These are phyloP conservation scores for Metschnikowia chrysomelidarum DNA, from an alignment of 805 yeast species.

Conservation along the genomic window DNA sequence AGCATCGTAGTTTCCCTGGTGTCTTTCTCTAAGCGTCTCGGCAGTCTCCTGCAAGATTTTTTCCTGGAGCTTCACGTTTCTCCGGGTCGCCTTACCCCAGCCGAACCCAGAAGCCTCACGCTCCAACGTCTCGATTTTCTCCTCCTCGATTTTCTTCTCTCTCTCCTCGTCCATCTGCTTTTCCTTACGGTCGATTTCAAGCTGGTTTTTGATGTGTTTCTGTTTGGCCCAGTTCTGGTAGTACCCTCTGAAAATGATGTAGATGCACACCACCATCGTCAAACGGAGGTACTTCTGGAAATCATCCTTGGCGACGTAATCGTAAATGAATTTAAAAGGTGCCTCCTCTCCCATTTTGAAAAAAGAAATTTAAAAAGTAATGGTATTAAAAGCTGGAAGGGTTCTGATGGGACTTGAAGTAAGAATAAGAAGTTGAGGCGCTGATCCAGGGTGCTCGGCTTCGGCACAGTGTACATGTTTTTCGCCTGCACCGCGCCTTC, in stretches of 20 bases:
- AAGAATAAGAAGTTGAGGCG: too few species aligned
- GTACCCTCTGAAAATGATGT: constrained; percentile 55
- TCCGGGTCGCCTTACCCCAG: constrained; percentile 78
- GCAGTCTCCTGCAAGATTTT: constrained; percentile 48
- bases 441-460: too few species aligned
- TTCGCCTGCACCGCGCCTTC: too few species aligned
- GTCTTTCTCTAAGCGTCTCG: constrained; percentile 37
- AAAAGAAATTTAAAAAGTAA: too few species aligned
- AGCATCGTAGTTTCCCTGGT: constrained; percentile 45
- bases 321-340: constrained; percentile 29
- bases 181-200: constrained; percentile 46
- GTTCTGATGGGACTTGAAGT: too few species aligned
- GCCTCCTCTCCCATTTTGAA: too few species aligned
- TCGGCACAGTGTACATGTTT: too few species aligned
- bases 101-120: constrained; percentile 56
- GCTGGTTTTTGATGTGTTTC: constrained; percentile 47
- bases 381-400: too few species aligned
- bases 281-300: constrained; percentile 47
- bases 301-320: constrained; percentile 38
- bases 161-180: constrained; percentile 36
- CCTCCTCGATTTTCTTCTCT: constrained; percentile 26
- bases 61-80: constrained; percentile 53
- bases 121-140: constrained; percentile 33
- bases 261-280: constrained; percentile 55
- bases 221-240: constrained; percentile 56